phyloP scores from a whole-genome alignment of 495 filamentous ascomycete species.

The Friedmanniomyces simplex region DNA sequence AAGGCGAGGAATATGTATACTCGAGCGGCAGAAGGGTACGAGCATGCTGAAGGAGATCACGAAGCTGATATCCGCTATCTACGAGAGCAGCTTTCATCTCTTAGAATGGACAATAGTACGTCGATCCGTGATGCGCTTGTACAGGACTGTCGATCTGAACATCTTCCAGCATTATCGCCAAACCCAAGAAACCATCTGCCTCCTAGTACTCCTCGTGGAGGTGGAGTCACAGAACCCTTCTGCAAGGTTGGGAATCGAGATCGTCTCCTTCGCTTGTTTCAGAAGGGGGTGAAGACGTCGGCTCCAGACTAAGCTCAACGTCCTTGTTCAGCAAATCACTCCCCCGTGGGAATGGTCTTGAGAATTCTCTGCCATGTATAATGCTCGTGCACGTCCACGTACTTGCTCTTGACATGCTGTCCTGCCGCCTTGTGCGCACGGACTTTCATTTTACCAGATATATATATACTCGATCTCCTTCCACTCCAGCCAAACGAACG shows the following conservation, averaged over 20 bases:
- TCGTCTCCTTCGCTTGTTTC: background rate
- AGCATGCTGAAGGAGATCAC: constrained; percentile 19
- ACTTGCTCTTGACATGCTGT: too few relatives aligned
- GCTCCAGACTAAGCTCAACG: background rate
- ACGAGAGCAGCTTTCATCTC: too few relatives aligned
- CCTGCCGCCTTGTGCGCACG: too few relatives aligned
- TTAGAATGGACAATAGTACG: background rate
- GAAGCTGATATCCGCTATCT: background rate
- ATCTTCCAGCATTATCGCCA: background rate
- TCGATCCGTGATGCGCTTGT: background rate
- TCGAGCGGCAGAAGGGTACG: too few relatives aligned
- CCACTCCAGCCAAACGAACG: too few relatives aligned
- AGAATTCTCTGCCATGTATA: too few relatives aligned
- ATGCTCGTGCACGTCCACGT: too few relatives aligned
- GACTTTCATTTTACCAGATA: too few relatives aligned
- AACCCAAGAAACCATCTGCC: background rate
- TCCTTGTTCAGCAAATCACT: too few relatives aligned
- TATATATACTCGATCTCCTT: too few relatives aligned
- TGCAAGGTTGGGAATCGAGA: background rate
- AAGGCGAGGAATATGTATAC: too few relatives aligned
- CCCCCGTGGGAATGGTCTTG: too few relatives aligned
- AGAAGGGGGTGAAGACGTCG: background rate
- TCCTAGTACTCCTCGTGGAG: background rate
- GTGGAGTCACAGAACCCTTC: background rate
- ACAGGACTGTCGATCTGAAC: background rate